Evolutionary conservation across 371 early-diverging fungal species (phyloP).

Genomic region (Mucor lusitanicus): DNA sequence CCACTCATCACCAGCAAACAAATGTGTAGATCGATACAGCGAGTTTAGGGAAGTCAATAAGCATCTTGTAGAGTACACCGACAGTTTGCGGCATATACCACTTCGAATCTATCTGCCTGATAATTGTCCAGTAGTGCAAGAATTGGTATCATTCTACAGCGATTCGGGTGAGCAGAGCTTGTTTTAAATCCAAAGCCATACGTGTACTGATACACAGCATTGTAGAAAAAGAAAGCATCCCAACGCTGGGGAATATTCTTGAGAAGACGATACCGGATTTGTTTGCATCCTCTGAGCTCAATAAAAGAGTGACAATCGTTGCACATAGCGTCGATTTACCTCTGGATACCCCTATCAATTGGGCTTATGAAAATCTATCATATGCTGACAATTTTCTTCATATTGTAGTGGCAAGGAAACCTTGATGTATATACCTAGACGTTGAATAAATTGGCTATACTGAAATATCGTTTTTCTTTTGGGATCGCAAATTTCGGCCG

Average conservation of each 20-base stretch:
- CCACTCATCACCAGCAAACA: not conserved
- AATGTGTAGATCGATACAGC: constrained; percentile 51
- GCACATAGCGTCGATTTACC: constrained; percentile 63
- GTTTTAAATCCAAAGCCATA: not conserved
- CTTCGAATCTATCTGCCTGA: constrained; percentile 63
- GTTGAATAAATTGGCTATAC: no score
- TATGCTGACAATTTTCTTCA: constrained; percentile 79
- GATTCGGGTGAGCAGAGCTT: constrained; percentile 13
- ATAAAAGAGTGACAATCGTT: constrained; percentile 19
- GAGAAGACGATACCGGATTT: constrained; percentile 25
- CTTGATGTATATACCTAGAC: not conserved
- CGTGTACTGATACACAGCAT: not conserved
- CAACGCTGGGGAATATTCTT: constrained; percentile 20
- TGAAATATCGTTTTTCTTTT: no score
- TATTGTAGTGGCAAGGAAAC: constrained; percentile 45
- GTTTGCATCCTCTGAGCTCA: constrained; percentile 6
- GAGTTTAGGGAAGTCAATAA: constrained; percentile 69
- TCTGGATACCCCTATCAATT: constrained; percentile 61
- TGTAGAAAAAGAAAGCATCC: constrained; percentile 18
- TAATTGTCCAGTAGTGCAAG: constrained; percentile 64
- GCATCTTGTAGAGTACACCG: constrained; percentile 50
- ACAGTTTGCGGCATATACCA: constrained; percentile 49
- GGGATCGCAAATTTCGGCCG: no score
- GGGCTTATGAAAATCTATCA: constrained; percentile 67
- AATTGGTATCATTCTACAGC: constrained; percentile 49